A percentile compares a stretch with the other conserved stretches of the same genome.
Evolutionary conservation across 2,329 filamentous ascomycete genomes (phyloP).

Genomic region (Arthrobotrys conoides): DNA sequence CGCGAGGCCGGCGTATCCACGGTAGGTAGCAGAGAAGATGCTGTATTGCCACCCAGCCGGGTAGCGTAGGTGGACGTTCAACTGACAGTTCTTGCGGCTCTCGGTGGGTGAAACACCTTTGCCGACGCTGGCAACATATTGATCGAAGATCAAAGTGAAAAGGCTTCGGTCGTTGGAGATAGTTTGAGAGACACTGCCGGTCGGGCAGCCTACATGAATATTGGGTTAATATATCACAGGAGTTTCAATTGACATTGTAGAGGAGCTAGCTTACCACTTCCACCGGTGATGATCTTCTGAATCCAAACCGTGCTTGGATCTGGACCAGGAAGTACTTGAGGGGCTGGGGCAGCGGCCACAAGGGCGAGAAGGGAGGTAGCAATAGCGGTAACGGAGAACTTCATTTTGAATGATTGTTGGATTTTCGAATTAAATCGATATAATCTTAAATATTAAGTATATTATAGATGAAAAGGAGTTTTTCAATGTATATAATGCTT

Average conservation of each 20-base stretch:
- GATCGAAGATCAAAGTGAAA: constrained; percentile 72
- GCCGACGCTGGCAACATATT: constrained; percentile 71
- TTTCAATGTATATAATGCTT: constrained; percentile 18
- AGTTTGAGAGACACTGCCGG: constrained; percentile 68
- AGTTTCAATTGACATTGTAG: neutral
- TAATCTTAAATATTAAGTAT: constrained; percentile 12
- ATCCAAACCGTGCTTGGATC: constrained; percentile 67
- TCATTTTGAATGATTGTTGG: constrained; percentile 51
- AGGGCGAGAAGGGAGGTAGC: constrained; percentile 63
- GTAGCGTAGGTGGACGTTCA: constrained; percentile 71
- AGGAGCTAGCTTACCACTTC: constrained; percentile 62
- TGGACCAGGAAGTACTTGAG: constrained; percentile 61
- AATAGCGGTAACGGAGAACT: constrained; percentile 62
- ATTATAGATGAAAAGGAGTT: neutral
- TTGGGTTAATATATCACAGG: constrained; percentile 5
- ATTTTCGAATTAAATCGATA: constrained; percentile 19
- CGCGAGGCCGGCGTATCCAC: constrained; percentile 70
- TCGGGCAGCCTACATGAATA: constrained; percentile 68
- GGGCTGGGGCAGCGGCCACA: constrained; percentile 57
- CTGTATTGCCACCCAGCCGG: constrained; percentile 72
- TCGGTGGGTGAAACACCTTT: constrained; percentile 68
- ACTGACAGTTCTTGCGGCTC: constrained; percentile 72
- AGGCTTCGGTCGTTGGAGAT: constrained; percentile 67
- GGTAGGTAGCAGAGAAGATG: constrained; percentile 71
- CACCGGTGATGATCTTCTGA: constrained; percentile 69